phyloP scores from a whole-genome alignment of 2,329 filamentous ascomycete species.

The Cladosporium sp. region DNA sequence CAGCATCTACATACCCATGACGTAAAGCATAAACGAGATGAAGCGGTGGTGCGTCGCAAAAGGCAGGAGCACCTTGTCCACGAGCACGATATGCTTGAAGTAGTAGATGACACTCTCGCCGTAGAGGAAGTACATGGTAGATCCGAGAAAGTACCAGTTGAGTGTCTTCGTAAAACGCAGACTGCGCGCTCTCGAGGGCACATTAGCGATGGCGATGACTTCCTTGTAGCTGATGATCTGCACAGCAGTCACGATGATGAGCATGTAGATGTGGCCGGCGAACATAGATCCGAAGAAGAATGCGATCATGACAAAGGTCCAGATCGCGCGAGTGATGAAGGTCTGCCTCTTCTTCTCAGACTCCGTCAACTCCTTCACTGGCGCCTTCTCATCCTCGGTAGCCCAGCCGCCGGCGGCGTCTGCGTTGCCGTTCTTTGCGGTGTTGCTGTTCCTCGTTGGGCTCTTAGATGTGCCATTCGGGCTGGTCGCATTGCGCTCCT shows the following conservation, averaged over 20 bases:
- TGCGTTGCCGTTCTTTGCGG: conserved; percentile 23
- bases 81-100: conserved; percentile 96
- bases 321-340: conserved; percentile 93
- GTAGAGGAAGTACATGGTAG: conserved; percentile 98
- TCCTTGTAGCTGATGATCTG: conserved; percentile 99
- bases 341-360: conserved; percentile 99
- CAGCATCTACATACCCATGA: conserved; percentile 78
- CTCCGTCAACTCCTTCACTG: conserved; percentile 47
- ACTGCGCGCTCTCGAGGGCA: conserved; percentile 84
- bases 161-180: conserved; percentile 91
- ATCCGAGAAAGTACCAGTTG: conserved; percentile 99
- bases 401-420: conserved; percentile 29
- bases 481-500: conserved; percentile 18
- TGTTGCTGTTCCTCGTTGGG: conserved; percentile 42
- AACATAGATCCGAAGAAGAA: conserved; percentile 90
- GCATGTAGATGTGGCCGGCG: conserved; percentile 95
- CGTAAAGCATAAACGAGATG: conserved; percentile 97
- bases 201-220: conserved; percentile 94
- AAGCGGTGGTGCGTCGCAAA: conserved; percentile 96
- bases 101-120: conserved; percentile 99
- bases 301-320: conserved; percentile 96
- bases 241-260: conserved; percentile 83
- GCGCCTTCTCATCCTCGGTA: conserved; percentile 30
- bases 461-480: conserved; percentile 46
- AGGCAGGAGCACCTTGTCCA: conserved; percentile 87